phyloP scores from a whole-genome alignment of 2,329 filamentous ascomycete genomes.

The Bipolaris bicolor region DNA sequence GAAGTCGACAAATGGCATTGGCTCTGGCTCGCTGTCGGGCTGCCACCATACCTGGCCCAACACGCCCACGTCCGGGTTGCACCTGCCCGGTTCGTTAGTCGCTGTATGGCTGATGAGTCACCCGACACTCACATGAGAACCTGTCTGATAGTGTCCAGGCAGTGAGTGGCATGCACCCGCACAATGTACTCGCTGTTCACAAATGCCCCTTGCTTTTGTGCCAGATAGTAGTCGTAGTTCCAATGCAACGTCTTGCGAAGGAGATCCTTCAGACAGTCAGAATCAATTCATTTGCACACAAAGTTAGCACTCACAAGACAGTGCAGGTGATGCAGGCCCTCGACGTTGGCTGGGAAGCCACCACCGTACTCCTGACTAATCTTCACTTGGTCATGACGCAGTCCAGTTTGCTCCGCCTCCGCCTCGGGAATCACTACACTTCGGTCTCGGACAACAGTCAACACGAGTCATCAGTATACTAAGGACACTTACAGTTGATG shows the following conservation, averaged over 20 bases:
- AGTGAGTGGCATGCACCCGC: slow-evolving; percentile 63
- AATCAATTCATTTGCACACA: background rate
- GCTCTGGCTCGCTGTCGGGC: slow-evolving; percentile 47
- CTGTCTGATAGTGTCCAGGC: slow-evolving; percentile 66
- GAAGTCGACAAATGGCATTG: slow-evolving; percentile 66
- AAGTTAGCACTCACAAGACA: slow-evolving; percentile 56
- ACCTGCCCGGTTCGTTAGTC: background rate
- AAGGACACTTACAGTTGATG: slow-evolving; percentile 55
- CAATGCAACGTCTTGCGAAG: slow-evolving; percentile 64
- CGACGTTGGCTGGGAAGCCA: slow-evolving; percentile 64
- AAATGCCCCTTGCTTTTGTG: slow-evolving; percentile 59
- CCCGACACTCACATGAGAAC: slow-evolving; percentile 62
- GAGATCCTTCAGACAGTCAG: slow-evolving; percentile 56
- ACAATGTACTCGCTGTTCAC: slow-evolving; percentile 62
- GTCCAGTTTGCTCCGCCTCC: slow-evolving; percentile 58
- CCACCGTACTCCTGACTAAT: slow-evolving; percentile 62
- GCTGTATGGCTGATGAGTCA: background rate
- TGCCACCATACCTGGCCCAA: slow-evolving; percentile 67
- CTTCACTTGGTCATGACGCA: slow-evolving; percentile 63
- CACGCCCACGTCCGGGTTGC: slow-evolving; percentile 64
- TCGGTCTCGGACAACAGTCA: slow-evolving; percentile 25
- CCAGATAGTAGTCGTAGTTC: slow-evolving; percentile 65
- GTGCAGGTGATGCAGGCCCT: slow-evolving; percentile 64
- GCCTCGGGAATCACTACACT: slow-evolving; percentile 57
- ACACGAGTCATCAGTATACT: background rate